These are phyloP conservation scores for Brassica nigra DNA, from an alignment of 345 rosid genomes.

Conservation along the genomic window DNA sequence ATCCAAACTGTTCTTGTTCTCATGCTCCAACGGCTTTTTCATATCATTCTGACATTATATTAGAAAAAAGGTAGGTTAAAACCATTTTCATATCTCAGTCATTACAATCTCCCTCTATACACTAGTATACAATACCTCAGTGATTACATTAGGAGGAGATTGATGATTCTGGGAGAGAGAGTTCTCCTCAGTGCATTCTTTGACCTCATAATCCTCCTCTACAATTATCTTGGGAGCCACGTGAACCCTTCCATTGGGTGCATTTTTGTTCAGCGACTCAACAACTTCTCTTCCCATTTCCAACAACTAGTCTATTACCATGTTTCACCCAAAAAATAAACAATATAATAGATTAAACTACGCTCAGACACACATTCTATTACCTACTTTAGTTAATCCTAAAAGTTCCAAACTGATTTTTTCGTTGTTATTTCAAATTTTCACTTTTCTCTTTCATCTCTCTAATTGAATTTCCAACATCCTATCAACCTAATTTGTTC, in stretches of 20 bases:
- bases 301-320: conserved; percentile 42
- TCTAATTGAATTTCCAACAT: background rate
- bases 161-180: conserved; percentile 23
- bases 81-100: background rate
- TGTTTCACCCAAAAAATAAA: background rate
- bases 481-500: background rate
- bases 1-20: conserved; percentile 58
- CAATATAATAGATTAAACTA: background rate
- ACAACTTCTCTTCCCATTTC: conserved; percentile 74
- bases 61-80: background rate
- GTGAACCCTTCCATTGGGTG: conserved; percentile 48
- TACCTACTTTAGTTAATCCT: background rate
- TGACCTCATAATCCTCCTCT: conserved; percentile 56
- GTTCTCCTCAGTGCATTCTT: conserved; percentile 39
- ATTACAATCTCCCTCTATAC: background rate
- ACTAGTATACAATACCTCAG: conserved; percentile 12
- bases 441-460: background rate
- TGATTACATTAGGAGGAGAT: conserved; percentile 20
- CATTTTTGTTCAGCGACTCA: conserved; percentile 21
- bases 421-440: background rate
- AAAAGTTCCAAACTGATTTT: background rate
- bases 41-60: conserved; percentile 50
- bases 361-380: background rate
- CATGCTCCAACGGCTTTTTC: conserved; percentile 50
- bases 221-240: conserved; percentile 50